phyloP scores from a whole-genome alignment of 2,329 filamentous ascomycete species.

The Fusarium nematophilum region DNA sequence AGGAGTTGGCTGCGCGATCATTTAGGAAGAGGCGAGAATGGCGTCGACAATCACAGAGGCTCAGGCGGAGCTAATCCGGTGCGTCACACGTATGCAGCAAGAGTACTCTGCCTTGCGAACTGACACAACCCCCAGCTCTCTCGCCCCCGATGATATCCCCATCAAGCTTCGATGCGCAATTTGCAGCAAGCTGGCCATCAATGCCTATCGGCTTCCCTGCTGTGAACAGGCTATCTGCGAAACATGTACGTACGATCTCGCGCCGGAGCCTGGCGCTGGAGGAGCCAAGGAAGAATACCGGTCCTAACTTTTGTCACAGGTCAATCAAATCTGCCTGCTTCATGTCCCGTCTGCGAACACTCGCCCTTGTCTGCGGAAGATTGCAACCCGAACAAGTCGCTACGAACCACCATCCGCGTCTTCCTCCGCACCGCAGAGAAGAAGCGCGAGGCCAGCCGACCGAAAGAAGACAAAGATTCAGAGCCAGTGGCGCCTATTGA shows the following conservation, averaged over 20 bases:
- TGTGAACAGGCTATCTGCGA: conserved; percentile 97
- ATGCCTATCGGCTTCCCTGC: conserved; percentile 91
- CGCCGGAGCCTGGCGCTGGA: neutral
- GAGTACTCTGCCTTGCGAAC: conserved; percentile 12
- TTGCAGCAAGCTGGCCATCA: conserved; percentile 90
- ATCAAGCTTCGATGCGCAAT: conserved; percentile 95
- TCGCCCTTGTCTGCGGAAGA: conserved; percentile 86
- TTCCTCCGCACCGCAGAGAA: conserved; percentile 93
- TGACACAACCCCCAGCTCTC: conserved; percentile 66
- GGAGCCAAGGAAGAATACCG: neutral
- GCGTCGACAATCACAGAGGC: conserved; percentile 57
- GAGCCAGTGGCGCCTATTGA: conserved; percentile 57
- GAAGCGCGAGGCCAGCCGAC: conserved; percentile 77
- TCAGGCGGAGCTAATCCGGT: conserved; percentile 71
- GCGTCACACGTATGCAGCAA: conserved; percentile 18
- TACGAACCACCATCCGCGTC: conserved; percentile 92
- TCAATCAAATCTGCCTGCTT: conserved; percentile 78
- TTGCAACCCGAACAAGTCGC: conserved; percentile 87
- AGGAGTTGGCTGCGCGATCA: conserved; percentile 31
- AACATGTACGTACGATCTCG: conserved; percentile 67
- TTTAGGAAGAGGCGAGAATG: conserved; percentile 43
- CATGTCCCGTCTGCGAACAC: conserved; percentile 94
- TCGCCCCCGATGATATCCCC: conserved; percentile 87
- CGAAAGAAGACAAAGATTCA: conserved; percentile 59
- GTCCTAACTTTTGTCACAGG: conserved; percentile 59